phyloP scores from a whole-genome alignment of 768 basidiomycete genomes.

The Cystobasidium tubakii region DNA sequence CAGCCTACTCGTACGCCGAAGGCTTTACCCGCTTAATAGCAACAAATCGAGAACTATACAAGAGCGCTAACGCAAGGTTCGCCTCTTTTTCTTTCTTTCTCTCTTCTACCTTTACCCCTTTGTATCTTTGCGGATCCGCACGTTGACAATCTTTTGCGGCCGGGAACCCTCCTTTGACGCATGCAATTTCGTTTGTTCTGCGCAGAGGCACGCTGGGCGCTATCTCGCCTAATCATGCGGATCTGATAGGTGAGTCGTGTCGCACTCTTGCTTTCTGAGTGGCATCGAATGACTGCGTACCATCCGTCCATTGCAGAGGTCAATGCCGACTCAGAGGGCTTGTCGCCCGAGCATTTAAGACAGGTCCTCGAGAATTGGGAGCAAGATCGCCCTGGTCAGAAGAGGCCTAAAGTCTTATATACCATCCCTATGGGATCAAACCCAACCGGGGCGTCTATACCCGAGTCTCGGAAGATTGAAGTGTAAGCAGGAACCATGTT shows the following conservation, averaged over 20 bases:
- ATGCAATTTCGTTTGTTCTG: conserved; percentile 10
- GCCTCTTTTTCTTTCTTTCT: background rate
- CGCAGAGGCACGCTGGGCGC: conserved; percentile 50
- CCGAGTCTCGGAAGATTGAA: conserved; percentile 60
- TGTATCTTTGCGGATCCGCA: background rate
- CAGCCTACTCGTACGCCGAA: conserved; percentile 57
- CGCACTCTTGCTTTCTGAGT: too few species aligned
- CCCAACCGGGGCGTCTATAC: conserved; percentile 73
- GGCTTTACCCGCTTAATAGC: conserved; percentile 16
- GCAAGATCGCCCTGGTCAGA: conserved; percentile 56
- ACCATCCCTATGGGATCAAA: conserved; percentile 74
- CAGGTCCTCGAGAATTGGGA: conserved; percentile 65
- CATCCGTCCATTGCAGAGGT: conserved; percentile 53
- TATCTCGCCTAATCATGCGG: conserved; percentile 44
- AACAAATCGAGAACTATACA: background rate
- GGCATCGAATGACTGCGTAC: too few species aligned
- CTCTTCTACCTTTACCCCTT: background rate
- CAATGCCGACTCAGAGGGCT: conserved; percentile 67
- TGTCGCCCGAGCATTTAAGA: conserved; percentile 60
- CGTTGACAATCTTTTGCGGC: background rate
- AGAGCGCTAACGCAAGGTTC: conserved; percentile 25
- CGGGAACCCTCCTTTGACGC: background rate
- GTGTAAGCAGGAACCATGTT: conserved; percentile 6
- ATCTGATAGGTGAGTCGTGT: conserved; percentile 50
- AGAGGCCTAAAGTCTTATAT: conserved; percentile 71